Conservation (phyloP, 2,329 filamentous ascomycete genomes). For the Pseudogymnoascus verrucosus region DNA sequence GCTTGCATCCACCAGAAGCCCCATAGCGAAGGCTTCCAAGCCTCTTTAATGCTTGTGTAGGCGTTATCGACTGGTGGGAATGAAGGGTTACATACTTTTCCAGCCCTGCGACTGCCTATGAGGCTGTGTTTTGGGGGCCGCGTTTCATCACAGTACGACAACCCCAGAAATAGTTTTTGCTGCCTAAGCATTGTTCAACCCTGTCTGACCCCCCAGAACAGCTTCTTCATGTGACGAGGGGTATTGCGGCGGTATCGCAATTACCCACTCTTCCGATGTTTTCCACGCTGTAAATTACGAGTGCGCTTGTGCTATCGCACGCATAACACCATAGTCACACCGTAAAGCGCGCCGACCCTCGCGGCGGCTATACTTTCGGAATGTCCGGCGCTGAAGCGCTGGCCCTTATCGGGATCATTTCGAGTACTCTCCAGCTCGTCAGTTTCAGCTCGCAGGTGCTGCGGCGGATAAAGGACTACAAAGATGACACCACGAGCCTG, state of each 20-base stretch:
- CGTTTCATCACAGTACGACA: not conserved
- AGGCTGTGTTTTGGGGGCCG: not conserved
- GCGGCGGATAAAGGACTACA: not conserved
- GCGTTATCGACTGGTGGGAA: constrained; percentile 3
- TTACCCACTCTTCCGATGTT: not conserved
- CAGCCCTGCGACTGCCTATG: not conserved
- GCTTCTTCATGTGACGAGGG: not conserved
- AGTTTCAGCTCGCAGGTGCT: not conserved
- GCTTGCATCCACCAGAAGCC: not conserved
- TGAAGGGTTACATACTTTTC: not conserved
- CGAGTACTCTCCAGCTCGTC: not conserved
- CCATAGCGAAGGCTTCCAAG: not conserved
- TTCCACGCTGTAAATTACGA: not conserved
- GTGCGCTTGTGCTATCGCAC: not conserved
- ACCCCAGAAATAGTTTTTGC: not conserved
- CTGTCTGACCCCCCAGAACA: not conserved
- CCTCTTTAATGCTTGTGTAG: not conserved
- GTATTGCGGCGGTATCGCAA: not conserved
- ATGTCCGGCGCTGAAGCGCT: not conserved
- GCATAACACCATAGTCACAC: not conserved
- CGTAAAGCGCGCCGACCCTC: not conserved
- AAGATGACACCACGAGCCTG: not conserved
- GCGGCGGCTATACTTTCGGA: not conserved
- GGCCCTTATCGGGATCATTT: not conserved
- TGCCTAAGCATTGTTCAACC: not conserved